Conservation (phyloP, 2,329 filamentous ascomycete species). For the Bipolaris sorokiniana region DNA sequence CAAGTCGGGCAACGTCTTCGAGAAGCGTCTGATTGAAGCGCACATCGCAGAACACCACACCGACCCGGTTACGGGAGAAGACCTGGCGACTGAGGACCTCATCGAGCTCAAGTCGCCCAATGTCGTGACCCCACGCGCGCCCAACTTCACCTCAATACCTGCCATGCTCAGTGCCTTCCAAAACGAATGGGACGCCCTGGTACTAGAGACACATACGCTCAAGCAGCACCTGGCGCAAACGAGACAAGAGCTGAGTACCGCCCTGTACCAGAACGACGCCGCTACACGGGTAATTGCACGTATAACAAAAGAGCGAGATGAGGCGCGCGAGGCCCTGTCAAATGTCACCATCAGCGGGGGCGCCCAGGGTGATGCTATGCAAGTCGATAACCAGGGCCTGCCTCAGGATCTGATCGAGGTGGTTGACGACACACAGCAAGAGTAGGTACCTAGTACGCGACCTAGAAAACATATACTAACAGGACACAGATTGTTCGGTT, state of each 20-base stretch:
- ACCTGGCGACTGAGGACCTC: constrained; percentile 82
- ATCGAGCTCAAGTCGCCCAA: constrained; percentile 83
- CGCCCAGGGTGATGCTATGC: constrained; percentile 78
- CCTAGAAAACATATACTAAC: constrained; percentile 25
- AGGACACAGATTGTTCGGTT: constrained; percentile 74
- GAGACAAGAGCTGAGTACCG: constrained; percentile 89
- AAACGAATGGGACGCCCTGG: constrained; percentile 96
- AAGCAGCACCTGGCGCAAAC: constrained; percentile 89
- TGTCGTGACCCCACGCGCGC: constrained; percentile 85
- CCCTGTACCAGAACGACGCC: constrained; percentile 95
- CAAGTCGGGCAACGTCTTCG: constrained; percentile 92
- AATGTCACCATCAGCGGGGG: constrained; percentile 75
- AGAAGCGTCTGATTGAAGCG: constrained; percentile 92
- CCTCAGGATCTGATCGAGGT: constrained; percentile 73
- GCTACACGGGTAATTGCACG: constrained; percentile 94
- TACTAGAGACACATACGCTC: constrained; percentile 88
- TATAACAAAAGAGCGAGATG: constrained; percentile 87
- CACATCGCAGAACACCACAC: constrained; percentile 93
- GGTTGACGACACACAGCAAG: constrained; percentile 80
- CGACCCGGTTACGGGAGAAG: constrained; percentile 87
- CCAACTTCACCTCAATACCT: constrained; percentile 93
- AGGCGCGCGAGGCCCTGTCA: constrained; percentile 86
- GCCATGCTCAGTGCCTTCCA: constrained; percentile 93
- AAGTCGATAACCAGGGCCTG: constrained; percentile 81
- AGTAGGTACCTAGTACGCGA: constrained; percentile 58